Evolutionary conservation across 148 eudicot species (phyloP).

Genomic region (Nyssa sinensis): DNA sequence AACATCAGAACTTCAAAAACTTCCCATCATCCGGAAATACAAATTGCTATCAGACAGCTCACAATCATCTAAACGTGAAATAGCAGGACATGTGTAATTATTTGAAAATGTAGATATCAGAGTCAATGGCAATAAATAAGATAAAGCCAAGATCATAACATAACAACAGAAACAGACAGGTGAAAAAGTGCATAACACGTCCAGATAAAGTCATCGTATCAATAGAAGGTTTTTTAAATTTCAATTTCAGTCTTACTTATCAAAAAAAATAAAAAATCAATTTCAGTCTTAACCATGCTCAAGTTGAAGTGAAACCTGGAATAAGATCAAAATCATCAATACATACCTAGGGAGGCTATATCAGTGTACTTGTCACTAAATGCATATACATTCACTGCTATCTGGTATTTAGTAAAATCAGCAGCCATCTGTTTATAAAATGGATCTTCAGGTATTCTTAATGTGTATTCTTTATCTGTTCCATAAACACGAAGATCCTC

Average conservation of each 20-base stretch:
- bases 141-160: not conserved
- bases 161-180: not conserved
- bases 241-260: not conserved
- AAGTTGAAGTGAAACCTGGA: not conserved
- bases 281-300: not conserved
- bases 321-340: slow-evolving; percentile 2
- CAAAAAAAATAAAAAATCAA: no score
- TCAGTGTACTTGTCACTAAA: slow-evolving; percentile 97
- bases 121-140: no score
- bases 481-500: slow-evolving; percentile 82
- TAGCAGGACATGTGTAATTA: no score
- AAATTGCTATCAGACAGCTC: no score
- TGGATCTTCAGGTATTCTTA: slow-evolving; percentile 90
- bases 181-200: not conserved
- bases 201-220: not conserved
- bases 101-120: no score
- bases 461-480: slow-evolving; percentile 85
- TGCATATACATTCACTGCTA: slow-evolving; percentile 86
- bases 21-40: no score
- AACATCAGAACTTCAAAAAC: not conserved
- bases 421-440: slow-evolving; percentile 99
- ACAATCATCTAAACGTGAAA: no score
- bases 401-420: slow-evolving; percentile 90
- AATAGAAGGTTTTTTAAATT: not conserved
- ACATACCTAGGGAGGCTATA: slow-evolving; percentile 86